Base-by-base conservation (phyloP, 2,329 filamentous ascomycete species). In the Eurotiales sp. region DNA sequence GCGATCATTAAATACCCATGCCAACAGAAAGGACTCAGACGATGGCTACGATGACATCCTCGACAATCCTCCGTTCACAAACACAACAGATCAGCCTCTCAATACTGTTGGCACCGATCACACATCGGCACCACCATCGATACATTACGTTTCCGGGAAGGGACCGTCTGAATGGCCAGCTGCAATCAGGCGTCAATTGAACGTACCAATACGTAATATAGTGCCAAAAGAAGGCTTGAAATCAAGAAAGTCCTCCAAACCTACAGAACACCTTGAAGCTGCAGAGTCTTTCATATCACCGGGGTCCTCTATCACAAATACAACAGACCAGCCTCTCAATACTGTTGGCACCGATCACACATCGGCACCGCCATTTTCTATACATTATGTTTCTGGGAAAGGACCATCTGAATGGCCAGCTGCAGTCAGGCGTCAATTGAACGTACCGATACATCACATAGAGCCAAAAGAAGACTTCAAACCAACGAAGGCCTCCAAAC, bases 1-100 rank as follows among this genome's bases (percentile, higher is more conserved):
- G 41, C 39, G 36, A 32, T 42, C 32, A 36, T 39, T 53, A 32
- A 53, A 44, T 30, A 46, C 51, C 36, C 12, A 34, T 17, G 45
- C 51, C 15, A 21, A 39, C 19, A 43, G 32, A 25, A 32, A 8
- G 10, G 39, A 48, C 17, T 14, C 29, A 15, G 47, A 37, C 8
- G 21, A 37, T 11, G 8, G 8, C 4, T 15, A 15, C 17, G 4
- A 37, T 37, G 15, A 37, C 8, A 37, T 37, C 21, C 21, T 10
- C 34, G 34, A 37, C n/a, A 17, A 19, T 10, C 10, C 25, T 27
- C n/a, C n/a, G n/a, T n/a, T n/a, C n/a, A n/a, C n/a, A n/a, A n/a
- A n/a, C n/a, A n/a, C n/a, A n/a, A n/a, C n/a, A n/a, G n/a, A n/a
- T n/a, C n/a, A n/a, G n/a, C n/a, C n/a, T n/a, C n/a, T n/a, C 2